phyloP scores from a whole-genome alignment of 1,139 yeast species.

The Hyphopichia pseudoburtonii region DNA sequence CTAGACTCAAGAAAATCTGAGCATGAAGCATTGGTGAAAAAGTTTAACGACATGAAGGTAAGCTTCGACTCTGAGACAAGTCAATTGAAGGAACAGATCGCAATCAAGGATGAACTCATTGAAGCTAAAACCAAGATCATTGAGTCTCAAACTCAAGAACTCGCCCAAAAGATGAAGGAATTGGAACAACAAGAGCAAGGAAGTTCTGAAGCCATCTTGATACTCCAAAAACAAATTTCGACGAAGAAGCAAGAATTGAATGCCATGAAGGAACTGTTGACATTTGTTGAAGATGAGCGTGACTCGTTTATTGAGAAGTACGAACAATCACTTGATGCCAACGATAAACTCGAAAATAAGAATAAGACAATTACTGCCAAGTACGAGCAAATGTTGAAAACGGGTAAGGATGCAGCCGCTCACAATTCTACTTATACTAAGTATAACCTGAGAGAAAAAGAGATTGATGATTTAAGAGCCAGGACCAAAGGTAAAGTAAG shows the following conservation, averaged over 20 bases:
- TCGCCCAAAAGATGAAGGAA: neutral
- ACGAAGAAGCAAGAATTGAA: neutral
- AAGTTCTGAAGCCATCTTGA: too few relatives aligned
- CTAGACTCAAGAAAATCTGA: neutral
- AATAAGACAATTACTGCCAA: neutral
- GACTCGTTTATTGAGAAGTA: neutral
- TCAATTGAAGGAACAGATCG: neutral
- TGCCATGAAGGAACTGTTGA: neutral
- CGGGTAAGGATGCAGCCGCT: too few relatives aligned
- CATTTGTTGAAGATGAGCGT: neutral
- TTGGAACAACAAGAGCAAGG: neutral
- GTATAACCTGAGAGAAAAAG: too few relatives aligned
- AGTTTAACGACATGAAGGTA: slow-evolving; percentile 1
- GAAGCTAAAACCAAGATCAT: neutral
- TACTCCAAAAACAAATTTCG: neutral
- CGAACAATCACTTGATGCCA: neutral
- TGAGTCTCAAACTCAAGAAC: neutral
- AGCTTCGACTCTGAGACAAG: neutral
- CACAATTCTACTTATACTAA: too few relatives aligned
- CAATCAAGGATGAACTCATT: neutral
- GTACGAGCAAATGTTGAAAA: neutral
- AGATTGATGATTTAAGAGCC: neutral
- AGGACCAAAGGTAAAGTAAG: slow-evolving; percentile 1
- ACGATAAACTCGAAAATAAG: neutral
- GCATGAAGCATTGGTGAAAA: neutral